A percentile compares a stretch with the other conserved stretches of the same genome.
These are phyloP conservation scores for sweet orange (Citrus sinensis) DNA, from an alignment of 345 rosid genomes.

Conservation along the genomic window DVS_A1.0 CM039167.1:14838001-14838500, in stretches of 20 bases:
- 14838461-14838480: not conserved
- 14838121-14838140: constrained; percentile 20
- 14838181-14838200: not conserved
- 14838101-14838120: constrained; percentile 13
- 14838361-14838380: constrained; percentile 42
- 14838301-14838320: constrained; percentile 21
- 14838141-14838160: constrained; percentile 30
- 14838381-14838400: constrained; percentile 11
- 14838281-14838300: constrained; percentile 1
- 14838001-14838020: constrained; percentile 3
- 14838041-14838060: constrained; percentile 14
- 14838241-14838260: not conserved
- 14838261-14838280: not conserved
- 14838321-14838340: constrained; percentile 31
- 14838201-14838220: not conserved
- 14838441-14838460: not conserved
- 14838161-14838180: constrained; percentile 33
- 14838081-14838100: constrained; percentile 19
- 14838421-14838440: too few species aligned
- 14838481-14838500: not conserved
- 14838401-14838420: not conserved
- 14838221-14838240: not conserved
- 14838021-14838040: constrained; percentile 23
- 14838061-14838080: constrained; percentile 18
- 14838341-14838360: constrained; percentile 35